These are phyloP conservation scores for Saccharomycopsis crataegensis DNA, from an alignment of 1,139 yeast species.

Conservation along the genomic window DNA sequence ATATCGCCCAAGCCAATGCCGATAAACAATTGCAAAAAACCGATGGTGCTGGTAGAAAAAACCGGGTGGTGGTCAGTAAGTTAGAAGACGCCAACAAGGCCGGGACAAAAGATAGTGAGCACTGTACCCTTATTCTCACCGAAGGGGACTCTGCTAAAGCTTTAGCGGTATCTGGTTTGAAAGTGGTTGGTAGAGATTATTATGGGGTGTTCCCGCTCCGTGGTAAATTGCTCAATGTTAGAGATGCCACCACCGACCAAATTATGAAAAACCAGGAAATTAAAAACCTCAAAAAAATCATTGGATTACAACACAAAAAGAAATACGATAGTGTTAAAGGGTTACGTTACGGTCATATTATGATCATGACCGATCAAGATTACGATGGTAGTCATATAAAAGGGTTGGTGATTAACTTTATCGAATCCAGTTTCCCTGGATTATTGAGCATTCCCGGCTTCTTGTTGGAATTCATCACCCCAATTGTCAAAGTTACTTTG, in stretches of 20 bases:
- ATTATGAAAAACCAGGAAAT: conserved; percentile 89
- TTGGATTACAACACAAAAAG: conserved; percentile 93
- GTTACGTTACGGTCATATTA: conserved; percentile 89
- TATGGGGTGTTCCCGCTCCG: conserved; percentile 95
- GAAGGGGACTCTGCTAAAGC: conserved; percentile 98
- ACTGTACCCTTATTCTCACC: conserved; percentile 87
- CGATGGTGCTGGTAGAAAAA: conserved; percentile 74
- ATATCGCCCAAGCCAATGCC: conserved; percentile 80
- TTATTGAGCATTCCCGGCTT: conserved; percentile 87
- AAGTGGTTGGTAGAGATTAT: conserved; percentile 92
- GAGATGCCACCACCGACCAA: conserved; percentile 95
- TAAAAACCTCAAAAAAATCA: conserved; percentile 89
- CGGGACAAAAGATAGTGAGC: conserved; percentile 86
- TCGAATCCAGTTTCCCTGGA: conserved; percentile 94
- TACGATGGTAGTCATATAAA: conserved; percentile 98
- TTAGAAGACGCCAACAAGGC: conserved; percentile 96
- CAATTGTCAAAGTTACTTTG: conserved; percentile 86
- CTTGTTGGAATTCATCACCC: conserved; percentile 89
- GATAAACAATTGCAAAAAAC: conserved; percentile 81
- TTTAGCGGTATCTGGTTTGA: conserved; percentile 87
- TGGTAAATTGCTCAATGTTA: conserved; percentile 90
- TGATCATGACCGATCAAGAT: conserved; percentile 99
- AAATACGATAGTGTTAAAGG: conserved; percentile 65
- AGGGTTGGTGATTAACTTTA: conserved; percentile 87
- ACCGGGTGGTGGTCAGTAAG: conserved; percentile 73